Conservation (phyloP, 2,329 filamentous ascomycete species). For the Neonectria neomacrospora region DNA sequence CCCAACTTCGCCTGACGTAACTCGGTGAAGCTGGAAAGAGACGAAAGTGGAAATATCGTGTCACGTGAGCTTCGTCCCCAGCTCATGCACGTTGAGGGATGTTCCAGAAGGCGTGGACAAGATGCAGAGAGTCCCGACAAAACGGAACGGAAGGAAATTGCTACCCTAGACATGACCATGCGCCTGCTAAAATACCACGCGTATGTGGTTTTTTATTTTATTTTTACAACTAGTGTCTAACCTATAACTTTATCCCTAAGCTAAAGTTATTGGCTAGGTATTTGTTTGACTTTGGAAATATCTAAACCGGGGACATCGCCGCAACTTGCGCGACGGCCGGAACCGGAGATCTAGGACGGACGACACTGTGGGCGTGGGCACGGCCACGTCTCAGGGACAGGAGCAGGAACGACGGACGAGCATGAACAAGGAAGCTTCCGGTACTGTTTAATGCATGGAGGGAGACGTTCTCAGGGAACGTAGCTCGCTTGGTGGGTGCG, state of each 20-base stretch:
- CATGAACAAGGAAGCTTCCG: background rate
- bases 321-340: slow-evolving; percentile 12
- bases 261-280: background rate
- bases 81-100: slow-evolving; percentile 20
- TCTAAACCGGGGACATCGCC: background rate
- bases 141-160: background rate
- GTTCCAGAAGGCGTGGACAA: slow-evolving; percentile 18
- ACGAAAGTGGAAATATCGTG: slow-evolving; percentile 21
- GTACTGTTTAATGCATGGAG: background rate
- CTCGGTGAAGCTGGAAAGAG: slow-evolving; percentile 30
- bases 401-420: slow-evolving; percentile 10
- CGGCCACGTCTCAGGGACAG: slow-evolving; percentile 25
- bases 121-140: slow-evolving; percentile 7
- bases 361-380: slow-evolving; percentile 20
- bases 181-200: background rate
- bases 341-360: slow-evolving; percentile 23
- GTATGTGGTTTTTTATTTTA: too few species aligned
- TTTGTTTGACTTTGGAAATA: slow-evolving; percentile 9
- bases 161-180: background rate
- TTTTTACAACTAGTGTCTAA: background rate
- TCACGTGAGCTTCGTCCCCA: slow-evolving; percentile 20
- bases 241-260: background rate
- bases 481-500: slow-evolving; percentile 7
- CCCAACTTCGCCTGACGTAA: background rate
- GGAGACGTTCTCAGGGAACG: background rate